Base-by-base conservation (phyloP, 306 rosid species). In the Gleditsia sinensis region DNA sequence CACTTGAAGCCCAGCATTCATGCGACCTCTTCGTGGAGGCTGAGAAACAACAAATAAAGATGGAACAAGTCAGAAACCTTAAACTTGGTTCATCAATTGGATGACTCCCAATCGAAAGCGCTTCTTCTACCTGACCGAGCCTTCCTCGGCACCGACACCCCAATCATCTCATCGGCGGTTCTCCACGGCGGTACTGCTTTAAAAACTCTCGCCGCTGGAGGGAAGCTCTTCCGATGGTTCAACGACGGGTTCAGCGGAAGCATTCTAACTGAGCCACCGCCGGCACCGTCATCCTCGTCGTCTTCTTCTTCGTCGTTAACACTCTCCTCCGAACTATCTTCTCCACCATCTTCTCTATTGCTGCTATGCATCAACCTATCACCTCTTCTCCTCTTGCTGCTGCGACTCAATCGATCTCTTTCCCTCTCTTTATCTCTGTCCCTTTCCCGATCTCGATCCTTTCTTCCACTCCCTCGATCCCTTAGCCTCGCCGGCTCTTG, bases 91-190 rank as follows among this genome's bases (percentile, higher is more conserved):
- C 40, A 51, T 74, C 40, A 50, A 61, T 68, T 50, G 23, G 17
- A 37, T 43, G 6, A 9, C 32, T 27, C 24, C 36, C 8, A 55
- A 58, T 64, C 60, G 30, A 12, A 61, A 24, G 50, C 50, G 55
- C 40, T 30, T 30, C 40, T 30, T 30, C 68, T 82, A 95, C 99
- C 99, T 79, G 99, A 88, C 70, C 99, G 99, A 69, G 99, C 98
- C 74, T 86, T 95, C 51, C 99, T 84, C 0, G 99, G 99, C 4
- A 95, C 93, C 28, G 88, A 65, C 20, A 90, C 97, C 11, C 99
- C 97, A 85, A 95, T 95, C 99, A 92, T 95, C 69, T 95, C 99
- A 62, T 95, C 98, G 75, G 99, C 86, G 57, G 90, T 88, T 75
- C 90, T 95, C 98, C 89, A 92, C 79, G 88, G 78, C 82, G 96